These are phyloP conservation scores for Pelargonium cotyledonis DNA, from an alignment of 441 rosid species.

Conservation along the genomic window DNA sequence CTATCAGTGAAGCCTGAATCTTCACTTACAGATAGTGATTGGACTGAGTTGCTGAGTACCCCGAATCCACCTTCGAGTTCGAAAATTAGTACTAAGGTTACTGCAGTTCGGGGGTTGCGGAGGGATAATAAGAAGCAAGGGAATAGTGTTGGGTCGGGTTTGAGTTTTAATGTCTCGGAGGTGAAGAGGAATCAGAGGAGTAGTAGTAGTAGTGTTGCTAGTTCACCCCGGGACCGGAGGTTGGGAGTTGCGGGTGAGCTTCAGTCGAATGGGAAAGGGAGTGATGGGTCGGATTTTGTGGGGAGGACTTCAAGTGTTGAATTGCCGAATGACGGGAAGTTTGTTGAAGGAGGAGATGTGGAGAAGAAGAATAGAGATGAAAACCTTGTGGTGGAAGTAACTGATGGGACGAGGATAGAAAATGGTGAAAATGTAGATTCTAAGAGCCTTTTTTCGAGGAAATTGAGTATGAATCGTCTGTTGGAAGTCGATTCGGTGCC, in stretches of 20 bases:
- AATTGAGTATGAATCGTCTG: conserved; percentile 25
- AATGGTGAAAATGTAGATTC: conserved; percentile 29
- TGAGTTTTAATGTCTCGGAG: conserved; percentile 29
- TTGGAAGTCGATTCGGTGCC: conserved; percentile 22
- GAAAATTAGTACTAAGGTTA: conserved; percentile 31
- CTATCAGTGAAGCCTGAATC: conserved; percentile 33
- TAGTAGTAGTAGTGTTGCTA: conserved; percentile 25
- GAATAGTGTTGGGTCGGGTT: conserved; percentile 20
- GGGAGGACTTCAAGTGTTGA: conserved; percentile 43
- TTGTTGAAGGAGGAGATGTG: conserved; percentile 22
- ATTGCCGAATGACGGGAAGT: conserved; percentile 34
- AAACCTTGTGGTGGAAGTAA: conserved; percentile 19
- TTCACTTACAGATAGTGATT: conserved; percentile 66
- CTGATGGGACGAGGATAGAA: conserved; percentile 27
- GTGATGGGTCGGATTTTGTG: conserved; percentile 34
- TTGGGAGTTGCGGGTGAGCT: conserved; percentile 21
- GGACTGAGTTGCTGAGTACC: conserved; percentile 75
- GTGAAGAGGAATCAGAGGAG: conserved; percentile 43
- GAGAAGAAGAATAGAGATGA: conserved; percentile 22
- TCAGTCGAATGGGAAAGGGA: conserved; percentile 42
- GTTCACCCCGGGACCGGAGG: conserved; percentile 23
- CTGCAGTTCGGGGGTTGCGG: conserved; percentile 40
- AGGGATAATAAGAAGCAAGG: conserved; percentile 47
- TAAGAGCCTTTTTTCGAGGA: conserved; percentile 22
- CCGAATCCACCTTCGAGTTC: conserved; percentile 33